Evolutionary conservation across 805 yeast species (phyloP), one percentile per base, ranked within the genome.

Genomic region (Candida lessepsii): DNA sequence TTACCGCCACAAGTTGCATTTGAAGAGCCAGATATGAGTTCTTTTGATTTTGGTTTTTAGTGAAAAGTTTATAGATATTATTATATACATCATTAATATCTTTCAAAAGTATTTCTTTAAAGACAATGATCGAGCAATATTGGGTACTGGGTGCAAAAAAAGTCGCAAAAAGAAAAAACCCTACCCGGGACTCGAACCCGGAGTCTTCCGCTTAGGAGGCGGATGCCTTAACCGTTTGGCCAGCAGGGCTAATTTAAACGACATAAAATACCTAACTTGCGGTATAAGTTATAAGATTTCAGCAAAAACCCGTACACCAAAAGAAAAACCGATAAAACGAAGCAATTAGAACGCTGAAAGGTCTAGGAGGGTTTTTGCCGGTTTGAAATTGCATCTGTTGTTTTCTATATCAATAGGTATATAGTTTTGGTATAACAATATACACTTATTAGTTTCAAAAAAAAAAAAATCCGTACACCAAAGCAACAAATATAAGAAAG

Each of bases 21-120:
- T 56, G 74, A 71, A 42, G 90, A 83, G 51, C 87, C 90, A 0
- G 89, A 84, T 52, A 81, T 84, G 89, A 79, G 83, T 56, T 74
- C 86, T 0, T 83, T 82, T 52, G 73, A 72, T 39, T 83, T 82
- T 44, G 63, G 62, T 6, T 58, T 54, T 43, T 57, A 45, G 14
- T 27, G 3, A 16, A 5, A 21, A 14, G 21, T 13, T 13, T 32
- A 23, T 30, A 30, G 10, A 25, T n/a, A n/a, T n/a, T n/a, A n/a
- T n/a, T n/a, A n/a, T n/a, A n/a, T n/a, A n/a, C n/a, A n/a, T n/a
- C n/a, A n/a, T n/a, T n/a, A n/a, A n/a, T n/a, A n/a, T n/a, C n/a
- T n/a, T n/a, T n/a, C n/a, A n/a, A n/a, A n/a, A n/a, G n/a, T n/a
- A n/a, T n/a, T n/a, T n/a, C n/a, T n/a, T n/a, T n/a, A n/a, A n/a